These are phyloP conservation scores for Pestalotiopsis sp. DNA, from an alignment of 2,329 filamentous ascomycete species.

Conservation along the genomic window DNA sequence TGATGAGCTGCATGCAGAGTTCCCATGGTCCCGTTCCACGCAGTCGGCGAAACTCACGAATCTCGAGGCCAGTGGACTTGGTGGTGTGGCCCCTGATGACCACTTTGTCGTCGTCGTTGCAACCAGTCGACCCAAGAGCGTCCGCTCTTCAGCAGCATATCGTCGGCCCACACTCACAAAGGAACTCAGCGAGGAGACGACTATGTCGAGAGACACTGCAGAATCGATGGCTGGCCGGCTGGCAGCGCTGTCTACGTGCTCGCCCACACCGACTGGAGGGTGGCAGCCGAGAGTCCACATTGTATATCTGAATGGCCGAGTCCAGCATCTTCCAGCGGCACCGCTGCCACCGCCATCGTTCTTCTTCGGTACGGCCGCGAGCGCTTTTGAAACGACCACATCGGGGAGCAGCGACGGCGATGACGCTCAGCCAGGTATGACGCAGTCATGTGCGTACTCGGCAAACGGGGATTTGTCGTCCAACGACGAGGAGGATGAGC, in stretches of 20 bases:
- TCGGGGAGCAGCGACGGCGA: constrained; percentile 20
- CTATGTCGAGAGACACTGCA: constrained; percentile 32
- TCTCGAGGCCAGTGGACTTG: constrained; percentile 61
- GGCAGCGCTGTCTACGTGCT: constrained; percentile 43
- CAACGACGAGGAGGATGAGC: constrained; percentile 84
- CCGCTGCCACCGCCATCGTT: constrained; percentile 55
- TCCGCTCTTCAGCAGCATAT: constrained; percentile 7
- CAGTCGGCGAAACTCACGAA: constrained; percentile 39
- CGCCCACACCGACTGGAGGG: constrained; percentile 25
- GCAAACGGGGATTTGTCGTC: constrained; percentile 80
- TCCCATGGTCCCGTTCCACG: constrained; percentile 46
- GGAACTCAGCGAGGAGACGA: constrained; percentile 18
- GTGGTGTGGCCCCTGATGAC: constrained; percentile 64
- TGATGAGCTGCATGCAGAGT: constrained; percentile 46
- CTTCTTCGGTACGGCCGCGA: constrained; percentile 50
- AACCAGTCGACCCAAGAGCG: constrained; percentile 44
- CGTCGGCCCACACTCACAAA: constrained; percentile 13
- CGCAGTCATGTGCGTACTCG: constrained; percentile 67
- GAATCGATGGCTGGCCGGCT: constrained; percentile 45
- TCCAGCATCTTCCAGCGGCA: constrained; percentile 48
- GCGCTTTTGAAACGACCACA: constrained; percentile 31
- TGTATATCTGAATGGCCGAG: constrained; percentile 45
- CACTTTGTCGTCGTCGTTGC: constrained; percentile 62
- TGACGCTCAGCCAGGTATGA: constrained; percentile 17
- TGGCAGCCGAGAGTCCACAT: constrained; percentile 37